These are phyloP conservation scores for Fusarium coffeatum DNA, from an alignment of 2,329 filamentous ascomycete species.

Conservation along the genomic window DNA sequence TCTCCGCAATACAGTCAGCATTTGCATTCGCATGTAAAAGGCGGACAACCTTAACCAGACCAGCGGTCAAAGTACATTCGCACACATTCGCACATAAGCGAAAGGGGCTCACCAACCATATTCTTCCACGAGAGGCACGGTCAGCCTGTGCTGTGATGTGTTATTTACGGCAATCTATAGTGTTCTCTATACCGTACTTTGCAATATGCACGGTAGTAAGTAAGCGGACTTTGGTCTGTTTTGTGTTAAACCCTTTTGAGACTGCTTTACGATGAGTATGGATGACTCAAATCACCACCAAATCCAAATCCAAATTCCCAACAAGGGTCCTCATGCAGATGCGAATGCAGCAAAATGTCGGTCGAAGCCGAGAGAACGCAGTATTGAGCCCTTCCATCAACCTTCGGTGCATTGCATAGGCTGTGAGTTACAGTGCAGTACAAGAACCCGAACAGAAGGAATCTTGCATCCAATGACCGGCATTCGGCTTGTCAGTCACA, in stretches of 20 bases:
- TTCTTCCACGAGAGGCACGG: slow-evolving; percentile 11
- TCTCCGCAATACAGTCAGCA: slow-evolving; percentile 20
- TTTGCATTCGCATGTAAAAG: neutral
- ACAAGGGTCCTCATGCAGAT: slow-evolving; percentile 3
- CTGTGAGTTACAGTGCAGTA: slow-evolving; percentile 8
- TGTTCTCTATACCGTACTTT: neutral
- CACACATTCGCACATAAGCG: slow-evolving; percentile 15
- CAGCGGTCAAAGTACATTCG: slow-evolving; percentile 25
- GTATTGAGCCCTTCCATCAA: slow-evolving; percentile 14
- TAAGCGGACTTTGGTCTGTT: slow-evolving; percentile 20
- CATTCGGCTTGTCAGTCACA: slow-evolving; percentile 2
- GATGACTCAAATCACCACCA: slow-evolving; percentile 11
- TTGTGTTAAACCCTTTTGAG: slow-evolving; percentile 17
- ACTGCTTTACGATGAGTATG: slow-evolving; percentile 13
- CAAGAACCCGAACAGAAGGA: slow-evolving; percentile 23
- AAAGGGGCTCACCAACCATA: slow-evolving; percentile 11
- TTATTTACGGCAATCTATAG: slow-evolving; percentile 12
- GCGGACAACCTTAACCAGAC: slow-evolving; percentile 40
- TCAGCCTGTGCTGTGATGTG: slow-evolving; percentile 6
- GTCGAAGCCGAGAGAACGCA: slow-evolving; percentile 14
- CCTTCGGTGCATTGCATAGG: slow-evolving; percentile 10
- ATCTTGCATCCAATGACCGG: slow-evolving; percentile 15
- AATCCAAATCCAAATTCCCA: neutral
- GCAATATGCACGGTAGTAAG: neutral
- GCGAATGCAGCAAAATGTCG: slow-evolving; percentile 13